Conservation (phyloP, 2,329 filamentous ascomycete genomes). For the Sclerotinia sclerotiorum region DNA sequence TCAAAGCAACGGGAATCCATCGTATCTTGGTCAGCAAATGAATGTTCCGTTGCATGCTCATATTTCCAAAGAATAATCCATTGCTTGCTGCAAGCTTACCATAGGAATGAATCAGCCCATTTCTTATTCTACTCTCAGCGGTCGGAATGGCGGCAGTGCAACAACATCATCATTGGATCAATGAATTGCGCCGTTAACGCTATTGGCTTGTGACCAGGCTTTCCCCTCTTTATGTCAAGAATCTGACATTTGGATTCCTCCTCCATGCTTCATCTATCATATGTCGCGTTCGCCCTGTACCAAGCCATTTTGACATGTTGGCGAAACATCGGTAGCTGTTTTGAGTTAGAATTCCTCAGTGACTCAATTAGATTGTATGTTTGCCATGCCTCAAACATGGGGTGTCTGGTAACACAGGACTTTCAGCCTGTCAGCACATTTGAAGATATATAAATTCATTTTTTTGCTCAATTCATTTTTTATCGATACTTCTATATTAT, state of each 20-base stretch:
- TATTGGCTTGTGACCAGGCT: constrained; percentile 4
- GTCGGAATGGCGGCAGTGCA: constrained; percentile 1
- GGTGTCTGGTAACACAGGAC: background rate
- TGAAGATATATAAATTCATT: background rate
- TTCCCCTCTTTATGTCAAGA: background rate
- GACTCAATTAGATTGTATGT: background rate
- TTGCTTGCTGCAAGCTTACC: background rate
- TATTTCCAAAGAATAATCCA: background rate
- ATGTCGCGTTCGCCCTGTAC: background rate
- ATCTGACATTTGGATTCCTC: background rate
- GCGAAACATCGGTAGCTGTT: background rate
- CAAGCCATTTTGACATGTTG: background rate
- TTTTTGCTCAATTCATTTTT: background rate
- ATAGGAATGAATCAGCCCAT: background rate
- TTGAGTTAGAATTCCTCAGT: background rate
- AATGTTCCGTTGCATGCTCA: background rate
- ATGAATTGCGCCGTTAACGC: constrained; percentile 2
- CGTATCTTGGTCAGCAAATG: too few relatives aligned
- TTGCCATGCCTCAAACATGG: background rate
- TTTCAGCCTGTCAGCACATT: background rate
- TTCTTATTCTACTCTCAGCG: background rate
- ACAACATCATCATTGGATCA: background rate
- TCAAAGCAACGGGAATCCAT: background rate
- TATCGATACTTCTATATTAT: background rate
- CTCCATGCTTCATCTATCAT: background rate